Base-by-base conservation (phyloP, 2,329 filamentous ascomycete species). In the Fusarium clavum region DNA sequence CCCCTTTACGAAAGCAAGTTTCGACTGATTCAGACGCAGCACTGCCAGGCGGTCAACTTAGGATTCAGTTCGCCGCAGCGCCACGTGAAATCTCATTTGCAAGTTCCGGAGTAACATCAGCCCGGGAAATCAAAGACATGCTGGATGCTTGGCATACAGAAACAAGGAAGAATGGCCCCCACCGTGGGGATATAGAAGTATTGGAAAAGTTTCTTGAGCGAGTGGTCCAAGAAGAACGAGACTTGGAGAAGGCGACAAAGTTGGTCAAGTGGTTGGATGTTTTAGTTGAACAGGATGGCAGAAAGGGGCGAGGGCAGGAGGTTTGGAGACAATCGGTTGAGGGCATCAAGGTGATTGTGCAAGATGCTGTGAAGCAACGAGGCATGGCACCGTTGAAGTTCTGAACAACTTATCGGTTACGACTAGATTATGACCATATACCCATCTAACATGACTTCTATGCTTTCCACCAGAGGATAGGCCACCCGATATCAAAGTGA, bases 81-180 rank as follows among this genome's bases (percentile, higher is more conserved):
- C 87, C 86, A 10, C 73, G 79, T 22, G 86, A 84, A 70, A 74
- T 85, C 10, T 65, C 77, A 0, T 88, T 90, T 69, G 79, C 83
- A 6, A 79, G 79, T 13, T 79, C 81, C 1, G 80, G 78, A 0
- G 74, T 84, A 14, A 83, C 81, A 25, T 81, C 79, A 1, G 71
- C 83, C 8, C 73, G 77, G 1, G 92, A 97, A 70, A 83, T 98
- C 57, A 87, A 94, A 46, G 85, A 88, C 40, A 93, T 94, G 76
- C 82, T 98, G 16, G 87, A 84, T 57, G 88, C 88, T 6, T 99
- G 96, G 96, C 87, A 94, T 69, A 77, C 82, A 5, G 89, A 91
- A 64, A 97, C 95, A 65, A 82, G 79, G 38, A 84, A 84, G 8
- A 91, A 94, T 5, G 94, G 92, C 0, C 96, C 96, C 3, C 94